Conservation (phyloP, 305 asterid species). For the Solanum aculeatissimum region DNA sequence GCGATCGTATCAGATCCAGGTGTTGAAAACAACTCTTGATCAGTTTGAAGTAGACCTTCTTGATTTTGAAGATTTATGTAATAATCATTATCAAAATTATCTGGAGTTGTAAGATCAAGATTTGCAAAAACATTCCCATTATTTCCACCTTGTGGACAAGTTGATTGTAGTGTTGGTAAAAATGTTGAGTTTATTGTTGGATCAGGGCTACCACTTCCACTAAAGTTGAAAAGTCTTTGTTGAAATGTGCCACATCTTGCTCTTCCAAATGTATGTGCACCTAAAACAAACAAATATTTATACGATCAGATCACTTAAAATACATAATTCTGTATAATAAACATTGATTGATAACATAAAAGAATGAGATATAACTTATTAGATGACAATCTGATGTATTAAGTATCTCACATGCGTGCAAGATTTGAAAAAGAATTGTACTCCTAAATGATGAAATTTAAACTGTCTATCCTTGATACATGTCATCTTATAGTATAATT, state of each 20-base stretch:
- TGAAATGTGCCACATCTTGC: slow-evolving; percentile 48
- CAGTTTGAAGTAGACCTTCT: slow-evolving; percentile 56
- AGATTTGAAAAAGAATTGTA: too few relatives aligned
- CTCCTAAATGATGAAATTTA: too few relatives aligned
- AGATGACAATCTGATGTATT: too few relatives aligned
- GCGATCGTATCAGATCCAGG: slow-evolving; percentile 27
- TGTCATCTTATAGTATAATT: too few relatives aligned
- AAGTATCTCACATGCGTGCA: too few relatives aligned
- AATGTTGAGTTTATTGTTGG: slow-evolving; percentile 31
- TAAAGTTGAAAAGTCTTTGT: slow-evolving; percentile 44
- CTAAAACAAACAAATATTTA: not conserved
- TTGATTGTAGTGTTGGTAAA: slow-evolving; percentile 32
- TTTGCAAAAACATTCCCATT: slow-evolving; percentile 46
- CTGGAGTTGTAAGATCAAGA: slow-evolving; percentile 45
- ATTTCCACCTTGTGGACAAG: slow-evolving; percentile 39
- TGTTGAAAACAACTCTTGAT: slow-evolving; percentile 47
- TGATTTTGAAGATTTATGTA: slow-evolving; percentile 42
- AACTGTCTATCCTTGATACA: too few relatives aligned
- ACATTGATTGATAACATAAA: too few relatives aligned
- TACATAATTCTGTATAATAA: not conserved
- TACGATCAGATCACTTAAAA: not conserved
- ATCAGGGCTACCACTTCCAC: slow-evolving; percentile 61
- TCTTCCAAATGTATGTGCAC: slow-evolving; percentile 73
- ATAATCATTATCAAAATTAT: slow-evolving; percentile 60
- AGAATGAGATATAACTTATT: too few relatives aligned